Percentiles rank a stretch among this genome's conserved stretches.
Conservation (phyloP, 192 early-diverging fungal genomes). For the Phlyctochytrium arcticum region DNA sequence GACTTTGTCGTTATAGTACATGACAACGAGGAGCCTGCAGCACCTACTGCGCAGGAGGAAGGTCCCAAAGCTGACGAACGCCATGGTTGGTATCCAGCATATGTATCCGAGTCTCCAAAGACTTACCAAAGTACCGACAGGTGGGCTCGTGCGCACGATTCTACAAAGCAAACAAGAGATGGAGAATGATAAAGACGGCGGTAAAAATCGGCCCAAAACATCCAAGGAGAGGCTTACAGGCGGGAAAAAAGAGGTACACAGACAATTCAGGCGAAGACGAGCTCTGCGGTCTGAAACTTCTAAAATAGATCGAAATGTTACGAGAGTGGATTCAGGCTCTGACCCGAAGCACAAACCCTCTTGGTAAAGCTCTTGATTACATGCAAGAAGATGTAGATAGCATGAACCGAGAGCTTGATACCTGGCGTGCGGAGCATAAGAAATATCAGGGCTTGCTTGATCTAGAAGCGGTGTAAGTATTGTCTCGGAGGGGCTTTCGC, state of each 20-base stretch:
- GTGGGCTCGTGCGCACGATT: conserved; percentile 51
- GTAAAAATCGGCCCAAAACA: conserved; percentile 17
- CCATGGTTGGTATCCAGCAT: conserved; percentile 28
- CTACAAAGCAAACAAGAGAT: conserved; percentile 46
- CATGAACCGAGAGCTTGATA: conserved; percentile 55
- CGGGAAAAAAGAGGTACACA: conserved; percentile 45
- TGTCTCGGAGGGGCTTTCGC: not conserved
- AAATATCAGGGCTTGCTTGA: conserved; percentile 34
- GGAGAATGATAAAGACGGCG: conserved; percentile 18
- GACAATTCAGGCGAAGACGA: too few species aligned
- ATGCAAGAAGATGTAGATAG: conserved; percentile 59
- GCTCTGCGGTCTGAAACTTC: not conserved
- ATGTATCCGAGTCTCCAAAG: not conserved
- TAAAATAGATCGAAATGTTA: conserved; percentile 42
- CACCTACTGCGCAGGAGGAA: not conserved
- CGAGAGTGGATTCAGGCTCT: conserved; percentile 47
- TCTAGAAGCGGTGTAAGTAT: conserved; percentile 15
- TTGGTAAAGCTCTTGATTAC: conserved; percentile 56
- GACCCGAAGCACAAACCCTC: conserved; percentile 49
- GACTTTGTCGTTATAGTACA: conserved; percentile 42
- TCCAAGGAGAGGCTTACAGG: conserved; percentile 35
- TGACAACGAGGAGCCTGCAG: conserved; percentile 25
- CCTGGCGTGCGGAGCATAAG: conserved; percentile 42
- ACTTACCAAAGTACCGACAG: conserved; percentile 17
- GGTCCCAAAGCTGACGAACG: conserved; percentile 28